Base-by-base conservation (phyloP, 257 asterid genomes). In the Cordia subcordata region DNA sequence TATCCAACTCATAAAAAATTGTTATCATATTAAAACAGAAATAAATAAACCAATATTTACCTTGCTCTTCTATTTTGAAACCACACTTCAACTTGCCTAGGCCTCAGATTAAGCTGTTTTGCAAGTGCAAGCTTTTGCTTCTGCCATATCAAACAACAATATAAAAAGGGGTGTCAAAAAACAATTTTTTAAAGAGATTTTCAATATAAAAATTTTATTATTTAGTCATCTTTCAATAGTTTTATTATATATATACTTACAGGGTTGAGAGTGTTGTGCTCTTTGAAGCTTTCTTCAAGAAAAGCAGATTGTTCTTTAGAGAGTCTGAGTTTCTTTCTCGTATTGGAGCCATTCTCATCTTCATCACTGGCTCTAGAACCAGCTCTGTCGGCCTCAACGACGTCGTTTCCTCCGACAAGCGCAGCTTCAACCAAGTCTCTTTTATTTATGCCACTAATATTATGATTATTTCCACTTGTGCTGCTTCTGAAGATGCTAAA, bases 11-110 rank as follows among this genome's bases (percentile, higher is more conserved):
- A n/a, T n/a, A n/a, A n/a, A n/a, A n/a, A n/a, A n/a, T n/a, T n/a
- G n/a, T n/a, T n/a, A n/a, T n/a, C n/a, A n/a, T n/a, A n/a, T n/a
- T n/a, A n/a, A n/a, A n/a, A n/a, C n/a, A n/a, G n/a, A n/a, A n/a
- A n/a, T n/a, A n/a, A n/a, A n/a, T n/a, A n/a, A n/a, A n/a, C n/a
- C n/a, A n/a, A n/a, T n/a, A n/a, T n/a, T n/a, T 10, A 86, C 97
- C 97, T 83, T 38, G 97, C 97, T 47, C 96, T 78, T 64, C 97
- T 75, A 71, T 90, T 90, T 53, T 90, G 97, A 44, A 90, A 90
- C 97, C 97, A 90, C 14, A 90, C 97, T 71, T 90, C 97, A 0
- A 90, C 95, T 55, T 90, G 97, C 53, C 97, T 64, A 5, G 96
- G 88, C 64, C 88, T 70, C 4, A 90, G 94, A 75, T 77, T 87